Evolutionary conservation across 1,284 basidiomycete species (phyloP), one percentile per base, ranked within the genome.

Genomic region (Rhodotorula sp.): DNA sequence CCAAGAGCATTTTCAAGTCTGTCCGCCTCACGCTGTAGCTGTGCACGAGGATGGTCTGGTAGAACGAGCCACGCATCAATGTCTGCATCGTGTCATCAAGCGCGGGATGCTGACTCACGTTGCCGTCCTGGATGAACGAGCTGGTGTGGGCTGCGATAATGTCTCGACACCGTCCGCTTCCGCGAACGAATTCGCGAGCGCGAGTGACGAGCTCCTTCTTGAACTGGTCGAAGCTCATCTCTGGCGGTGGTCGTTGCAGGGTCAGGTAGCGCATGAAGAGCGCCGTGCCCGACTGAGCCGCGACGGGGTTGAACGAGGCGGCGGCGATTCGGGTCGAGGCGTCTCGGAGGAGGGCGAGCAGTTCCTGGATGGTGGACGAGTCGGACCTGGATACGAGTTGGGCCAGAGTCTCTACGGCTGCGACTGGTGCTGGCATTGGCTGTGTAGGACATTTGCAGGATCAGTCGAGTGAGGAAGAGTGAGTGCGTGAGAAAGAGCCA

Each of bases 41-140:
- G 33, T 73, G 72, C 8, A 75, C 66, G 45, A 73, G 69, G 15
- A 73, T 59, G 15, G 67, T 72, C 67, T 75, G 66, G 37, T 10
- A 22, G 54, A 33, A 62, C 33, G 22, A 55, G 29, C 30, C 26
- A 24, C 15, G n/a, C 53, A 56, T 66, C 61, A 69, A 64, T 45
- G 3, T 18, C 14, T 15, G 53, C 12, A 10, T 14, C 15, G 20
- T 22, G 2, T 37, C 1, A 15, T 20, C 18, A 18, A 17, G 48
- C 20, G 45, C 60, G n/a, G 20, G 20, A 20, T 8, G 42, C 22
- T 10, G 62, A 67, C 68, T 30, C 75, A 95, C 89, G 48, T 90
- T 91, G 79, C 93, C 93, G 78, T 98, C 95, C 79, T 91, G 89
- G 79, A 98, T 91, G 82, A 98, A 98, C 60, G 89, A 90, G 64